Conservation (phyloP, 768 basidiomycete species). For the Punctularia strigosozonata region DNA sequence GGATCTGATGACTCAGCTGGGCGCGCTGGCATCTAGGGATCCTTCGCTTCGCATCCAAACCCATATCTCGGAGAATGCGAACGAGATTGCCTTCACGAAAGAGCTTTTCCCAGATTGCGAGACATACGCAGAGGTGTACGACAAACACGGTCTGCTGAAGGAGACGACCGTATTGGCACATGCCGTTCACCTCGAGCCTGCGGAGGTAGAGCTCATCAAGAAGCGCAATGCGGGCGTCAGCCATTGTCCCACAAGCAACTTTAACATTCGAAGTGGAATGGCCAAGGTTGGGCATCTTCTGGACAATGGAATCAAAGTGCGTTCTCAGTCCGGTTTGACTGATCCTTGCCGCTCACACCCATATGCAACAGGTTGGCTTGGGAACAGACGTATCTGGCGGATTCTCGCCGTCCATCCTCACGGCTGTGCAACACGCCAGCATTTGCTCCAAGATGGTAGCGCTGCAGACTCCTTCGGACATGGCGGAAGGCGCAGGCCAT, state of each 20-base stretch:
- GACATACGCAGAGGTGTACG: slow-evolving; percentile 77
- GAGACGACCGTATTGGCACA: slow-evolving; percentile 82
- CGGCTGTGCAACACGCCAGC: slow-evolving; percentile 62
- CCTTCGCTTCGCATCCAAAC: slow-evolving; percentile 75
- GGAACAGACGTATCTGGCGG: slow-evolving; percentile 93
- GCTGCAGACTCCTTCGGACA: slow-evolving; percentile 22
- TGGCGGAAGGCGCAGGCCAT: background rate
- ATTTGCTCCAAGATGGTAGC: slow-evolving; percentile 70
- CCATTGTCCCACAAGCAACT: slow-evolving; percentile 93
- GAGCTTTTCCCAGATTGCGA: slow-evolving; percentile 50
- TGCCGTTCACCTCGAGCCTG: slow-evolving; percentile 64
- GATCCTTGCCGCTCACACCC: background rate
- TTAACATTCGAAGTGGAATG: slow-evolving; percentile 79
- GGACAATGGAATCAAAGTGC: slow-evolving; percentile 78
- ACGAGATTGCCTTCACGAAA: slow-evolving; percentile 59
- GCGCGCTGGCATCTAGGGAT: slow-evolving; percentile 46
- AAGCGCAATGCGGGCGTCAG: slow-evolving; percentile 61
- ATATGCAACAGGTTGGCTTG: slow-evolving; percentile 70
- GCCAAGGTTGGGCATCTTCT: slow-evolving; percentile 70
- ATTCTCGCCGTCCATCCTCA: slow-evolving; percentile 70
- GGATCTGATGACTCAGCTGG: slow-evolving; percentile 52
- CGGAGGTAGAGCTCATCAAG: slow-evolving; percentile 65
- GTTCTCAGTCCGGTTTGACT: slow-evolving; percentile 6
- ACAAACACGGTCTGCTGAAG: slow-evolving; percentile 62
- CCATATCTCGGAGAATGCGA: slow-evolving; percentile 77